Base-by-base conservation (phyloP, 2,329 filamentous ascomycete species). In the Biscogniauxia sp. region DNA sequence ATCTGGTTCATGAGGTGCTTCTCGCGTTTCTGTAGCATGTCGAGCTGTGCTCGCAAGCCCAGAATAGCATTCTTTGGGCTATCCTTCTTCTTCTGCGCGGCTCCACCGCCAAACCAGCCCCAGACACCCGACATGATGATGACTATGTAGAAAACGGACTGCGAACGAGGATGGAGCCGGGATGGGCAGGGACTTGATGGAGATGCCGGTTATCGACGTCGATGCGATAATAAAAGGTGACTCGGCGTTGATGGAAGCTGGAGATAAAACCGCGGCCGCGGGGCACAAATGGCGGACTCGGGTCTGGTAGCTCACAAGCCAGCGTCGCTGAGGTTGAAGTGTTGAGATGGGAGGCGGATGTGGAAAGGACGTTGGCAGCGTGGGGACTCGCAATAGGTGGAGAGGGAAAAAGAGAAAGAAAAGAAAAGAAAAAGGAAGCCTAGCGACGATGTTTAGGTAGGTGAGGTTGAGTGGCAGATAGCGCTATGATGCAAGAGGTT, bases 21-120 rank as follows among this genome's bases (percentile, higher is more conserved):
- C 82, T 98, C 93, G 62, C 94, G 86, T 84, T 99, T 99, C 80
- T 96, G 92, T 74, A 99, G 84, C 93, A 98, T 98, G 70, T 97
- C 94, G 52, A 98, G 84, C 80, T 97, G 94, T 72, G 89, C 85
- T 69, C 95, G 88, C 73, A 99, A 81, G 62, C 86, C 86, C 60
- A 99, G 83, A 72, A 99, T 99, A 69, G 95, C 95, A 82, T 97
- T 95, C 85, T 99, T 99, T 60, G 95, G 92, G 62, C 88, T 90
- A 80, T 97, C 92, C 81, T 96, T 97, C 80, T 89, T 88, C 84
- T 92, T 92, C 80, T 93, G 88, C 69, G 88, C 88, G 71, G 86
- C 85, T 68, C 85, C 86, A 72, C 92, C 92, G 78, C 94, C 93
- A 76, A 97, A 97, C 92, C 93, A 97, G 80, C 90, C 87, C 90